Evolutionary conservation across 164 flowering plant species (phyloP), one percentile per base, ranked within the genome.

Genomic region (Nymphaea colorata): DNA sequence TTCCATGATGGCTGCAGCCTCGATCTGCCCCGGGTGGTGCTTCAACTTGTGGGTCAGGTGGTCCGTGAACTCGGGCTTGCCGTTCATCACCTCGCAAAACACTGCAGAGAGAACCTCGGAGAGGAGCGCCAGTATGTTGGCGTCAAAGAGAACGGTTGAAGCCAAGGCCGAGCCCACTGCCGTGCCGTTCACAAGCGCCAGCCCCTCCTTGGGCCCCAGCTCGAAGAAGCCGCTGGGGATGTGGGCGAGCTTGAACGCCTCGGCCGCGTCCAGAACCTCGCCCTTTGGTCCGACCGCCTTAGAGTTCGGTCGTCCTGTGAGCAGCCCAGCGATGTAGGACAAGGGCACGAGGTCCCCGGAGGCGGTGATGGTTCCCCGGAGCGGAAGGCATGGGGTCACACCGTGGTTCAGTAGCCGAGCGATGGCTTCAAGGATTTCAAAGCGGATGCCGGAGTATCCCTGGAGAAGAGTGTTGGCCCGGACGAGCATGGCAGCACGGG

Each of bases 1-100:
- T 71, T 86, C 90, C 90, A 86, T 86, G 6, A 85, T 79, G 2
- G 88, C 88, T 41, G 88, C 88, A 42, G 88, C 84, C 59, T 84
- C 88, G 62, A 84, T 85, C 25, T 85, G 90, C 10, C 90, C 90
- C 0, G 90, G 90, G 60, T 86, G 90, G 47, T 86, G 90, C 74
- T 84, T 86, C 76, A 84, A 61, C 65, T 82, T 81, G 69, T 86
- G 90, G 0, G 86, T 86, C 68, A 84, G 68, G 71, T 82, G 86
- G 63, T 84, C 88, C 0, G 88, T 79, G 66, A 85, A 85, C 71
- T 85, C 86, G 0, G 84, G 86, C 61, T 86, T 86, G 18, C 87
- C 90, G 41, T 81, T 83, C 90, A 86, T 86, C 5, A 81, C 90
- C 66, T 86, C 90, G 3, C 84, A 80, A 57, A 86, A 85, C 10